phyloP scores from a whole-genome alignment of 139 green algal genomes.

The Chlorella sp. region DNA sequence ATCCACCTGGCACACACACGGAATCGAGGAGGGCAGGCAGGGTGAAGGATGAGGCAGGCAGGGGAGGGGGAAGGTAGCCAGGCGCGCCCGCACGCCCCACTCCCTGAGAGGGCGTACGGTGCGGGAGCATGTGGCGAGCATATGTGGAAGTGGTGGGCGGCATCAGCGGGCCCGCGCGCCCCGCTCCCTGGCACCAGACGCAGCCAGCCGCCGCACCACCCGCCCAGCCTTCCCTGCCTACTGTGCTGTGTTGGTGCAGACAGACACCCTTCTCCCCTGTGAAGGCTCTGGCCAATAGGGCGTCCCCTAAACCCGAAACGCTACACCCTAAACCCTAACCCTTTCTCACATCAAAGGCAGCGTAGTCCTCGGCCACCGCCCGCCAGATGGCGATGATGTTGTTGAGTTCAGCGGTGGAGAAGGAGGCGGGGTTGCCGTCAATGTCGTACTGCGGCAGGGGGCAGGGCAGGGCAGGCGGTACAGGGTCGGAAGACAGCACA shows the following conservation, averaged over 20 bases:
- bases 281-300: too few species aligned
- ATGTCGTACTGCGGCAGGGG: neutral
- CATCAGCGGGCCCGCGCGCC: too few species aligned
- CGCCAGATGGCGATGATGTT: slow-evolving; percentile 1
- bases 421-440: neutral
- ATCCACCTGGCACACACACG: neutral
- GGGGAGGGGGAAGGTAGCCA: neutral
- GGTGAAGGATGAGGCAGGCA: neutral
- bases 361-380: neutral
- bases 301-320: too few species aligned
- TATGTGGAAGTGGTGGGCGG: too few species aligned
- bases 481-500: neutral
- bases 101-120: neutral
- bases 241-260: too few species aligned
- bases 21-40: too few species aligned
- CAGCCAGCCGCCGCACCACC: too few species aligned
- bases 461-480: neutral
- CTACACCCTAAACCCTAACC: too few species aligned
- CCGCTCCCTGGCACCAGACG: neutral
- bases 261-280: too few species aligned
- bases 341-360: neutral
- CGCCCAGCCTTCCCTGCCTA: neutral
- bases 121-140: too few species aligned
- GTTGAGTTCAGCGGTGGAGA: neutral
- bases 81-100: neutral